Evolutionary conservation across 306 rosid genomes (phyloP), one percentile per base, ranked within the genome.

Genomic region (Elaeagnus macrophylla): DNA sequence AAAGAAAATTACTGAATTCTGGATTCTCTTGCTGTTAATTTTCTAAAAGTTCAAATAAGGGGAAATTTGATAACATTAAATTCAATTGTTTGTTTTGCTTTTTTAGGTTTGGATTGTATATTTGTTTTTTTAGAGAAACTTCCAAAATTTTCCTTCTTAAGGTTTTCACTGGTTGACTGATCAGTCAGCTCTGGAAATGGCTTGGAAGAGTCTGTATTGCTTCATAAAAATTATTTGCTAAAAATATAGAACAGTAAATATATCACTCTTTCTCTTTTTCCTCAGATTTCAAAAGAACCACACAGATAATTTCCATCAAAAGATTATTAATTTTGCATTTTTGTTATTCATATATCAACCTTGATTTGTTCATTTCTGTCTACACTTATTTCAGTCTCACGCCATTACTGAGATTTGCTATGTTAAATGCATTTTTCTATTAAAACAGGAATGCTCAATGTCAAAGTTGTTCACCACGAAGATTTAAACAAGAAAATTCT

Each of bases 401-500:
- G 13, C 36, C 10, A 17, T 19, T 9, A 19, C 10, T 14, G 38
- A 37, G 39, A 15, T 43, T 36, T 47, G 11, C 36, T 14, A 38
- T 36, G 9, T 32, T 59, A 25, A 25, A 2, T 25, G 4, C 32
- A 32, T 16, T 53, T 54, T 56, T 49, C n/a, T 61, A 35, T 9
- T 73, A 56, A 61, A 56, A 56, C 88, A 90, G 94, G 80, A 65
- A 57, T 44, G 36, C 58, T 69, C 7, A 86, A 69, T 67, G 70
- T 71, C 58, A 73, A 50, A 69, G 65, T 53, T 55, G 85, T 68
- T 66, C 95, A 81, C 58, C 94, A 79, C 68, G 86, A 75, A 67
- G 79, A 59, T 66, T 69, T 86, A 81, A 74, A 81, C 68, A 83
- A 76, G 74, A 79, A 66, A 58, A 77, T 86, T 77, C 84, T 86